Percentiles rank a stretch among this genome's conserved stretches.
Conservation (phyloP, 768 basidiomycete species). For the Termitomyces titanicus region DNA sequence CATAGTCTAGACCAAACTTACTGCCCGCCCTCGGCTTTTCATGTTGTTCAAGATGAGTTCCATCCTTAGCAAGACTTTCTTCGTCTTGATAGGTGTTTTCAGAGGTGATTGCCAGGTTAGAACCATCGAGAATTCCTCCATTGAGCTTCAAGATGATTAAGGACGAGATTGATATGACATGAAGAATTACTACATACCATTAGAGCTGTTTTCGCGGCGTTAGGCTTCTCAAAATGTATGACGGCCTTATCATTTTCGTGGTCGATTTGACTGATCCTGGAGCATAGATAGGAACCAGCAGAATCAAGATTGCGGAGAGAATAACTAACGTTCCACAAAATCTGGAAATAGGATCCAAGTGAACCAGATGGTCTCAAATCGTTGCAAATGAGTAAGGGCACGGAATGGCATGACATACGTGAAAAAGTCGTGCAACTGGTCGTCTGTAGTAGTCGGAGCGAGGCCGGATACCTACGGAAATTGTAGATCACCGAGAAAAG, state of each 20-base stretch:
- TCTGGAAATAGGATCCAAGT: slow-evolving; percentile 29
- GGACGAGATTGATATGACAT: neutral
- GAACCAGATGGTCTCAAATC: neutral
- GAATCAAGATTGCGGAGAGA: neutral
- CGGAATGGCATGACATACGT: slow-evolving; percentile 44
- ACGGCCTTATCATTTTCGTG: slow-evolving; percentile 45
- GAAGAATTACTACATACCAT: slow-evolving; percentile 46
- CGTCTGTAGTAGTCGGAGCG: slow-evolving; percentile 58
- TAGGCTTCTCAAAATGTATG: slow-evolving; percentile 80
- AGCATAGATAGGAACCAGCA: neutral
- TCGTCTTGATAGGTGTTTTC: slow-evolving; percentile 59
- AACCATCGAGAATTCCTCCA: slow-evolving; percentile 74
- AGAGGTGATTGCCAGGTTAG: slow-evolving; percentile 66
- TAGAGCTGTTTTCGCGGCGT: slow-evolving; percentile 81
- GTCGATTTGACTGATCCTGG: slow-evolving; percentile 68
- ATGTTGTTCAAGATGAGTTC: slow-evolving; percentile 60
- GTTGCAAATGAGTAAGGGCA: neutral
- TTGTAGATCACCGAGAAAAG: neutral
- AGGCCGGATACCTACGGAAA: slow-evolving; percentile 67
- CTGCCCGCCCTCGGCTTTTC: slow-evolving; percentile 91
- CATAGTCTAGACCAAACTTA: slow-evolving; percentile 28
- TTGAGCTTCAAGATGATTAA: slow-evolving; percentile 44
- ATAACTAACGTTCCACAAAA: slow-evolving; percentile 78
- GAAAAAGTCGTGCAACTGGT: slow-evolving; percentile 77
- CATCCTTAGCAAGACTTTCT: slow-evolving; percentile 35